These are phyloP conservation scores for Eragrostis curvula DNA, from an alignment of 176 grass and related monocot species.

Conservation along the genomic window DNA sequence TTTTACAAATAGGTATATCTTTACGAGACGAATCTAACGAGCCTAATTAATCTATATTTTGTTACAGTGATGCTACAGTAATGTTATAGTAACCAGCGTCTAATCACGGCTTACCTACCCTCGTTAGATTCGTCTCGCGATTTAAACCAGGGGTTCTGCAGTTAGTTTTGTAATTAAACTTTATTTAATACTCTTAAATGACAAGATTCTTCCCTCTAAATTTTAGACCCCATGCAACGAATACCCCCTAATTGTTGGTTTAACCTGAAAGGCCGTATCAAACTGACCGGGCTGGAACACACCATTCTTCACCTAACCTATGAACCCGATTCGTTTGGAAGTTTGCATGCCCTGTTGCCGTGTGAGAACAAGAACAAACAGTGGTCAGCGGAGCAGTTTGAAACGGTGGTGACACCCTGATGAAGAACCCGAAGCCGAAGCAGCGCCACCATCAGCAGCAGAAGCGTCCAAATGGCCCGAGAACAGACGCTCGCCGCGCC, in stretches of 20 bases:
- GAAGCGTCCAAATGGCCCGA: neutral
- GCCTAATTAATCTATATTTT: too few species aligned
- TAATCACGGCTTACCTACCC: too few species aligned
- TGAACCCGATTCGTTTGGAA: constrained; percentile 11
- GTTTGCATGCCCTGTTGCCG: neutral
- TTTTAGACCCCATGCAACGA: too few species aligned
- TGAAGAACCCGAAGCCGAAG: neutral
- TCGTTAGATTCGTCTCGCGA: too few species aligned
- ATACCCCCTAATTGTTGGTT: neutral
- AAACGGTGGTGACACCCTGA: neutral
- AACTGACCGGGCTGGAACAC: neutral
- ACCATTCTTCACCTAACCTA: constrained; percentile 5
- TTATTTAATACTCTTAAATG: too few species aligned
- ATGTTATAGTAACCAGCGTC: too few species aligned
- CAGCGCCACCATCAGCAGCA: neutral
- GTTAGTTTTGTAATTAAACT: too few species aligned
- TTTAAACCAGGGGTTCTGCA: too few species aligned
- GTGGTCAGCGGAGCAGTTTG: constrained; percentile 33
- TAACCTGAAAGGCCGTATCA: neutral
- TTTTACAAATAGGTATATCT: too few species aligned
- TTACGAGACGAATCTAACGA: too few species aligned
- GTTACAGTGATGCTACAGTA: too few species aligned
- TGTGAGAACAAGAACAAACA: neutral
- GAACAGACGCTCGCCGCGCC: neutral
- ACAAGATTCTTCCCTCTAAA: too few species aligned